phyloP scores from a whole-genome alignment of 2,329 filamentous ascomycete genomes.

The Leptoxyphium fumago region DNA sequence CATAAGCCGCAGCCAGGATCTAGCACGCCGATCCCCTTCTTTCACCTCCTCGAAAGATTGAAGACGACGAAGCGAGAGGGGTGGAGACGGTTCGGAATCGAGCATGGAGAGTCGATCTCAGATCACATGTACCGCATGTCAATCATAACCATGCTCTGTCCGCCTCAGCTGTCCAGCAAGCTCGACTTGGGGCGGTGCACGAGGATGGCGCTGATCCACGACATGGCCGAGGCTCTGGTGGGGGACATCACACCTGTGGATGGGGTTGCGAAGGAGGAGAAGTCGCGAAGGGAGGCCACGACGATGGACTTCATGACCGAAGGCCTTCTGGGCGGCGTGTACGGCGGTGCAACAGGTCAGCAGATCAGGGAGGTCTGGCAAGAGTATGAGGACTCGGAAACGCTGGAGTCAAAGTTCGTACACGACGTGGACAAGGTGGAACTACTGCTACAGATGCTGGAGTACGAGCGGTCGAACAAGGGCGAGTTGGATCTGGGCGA shows the following conservation, averaged over 20 bases:
- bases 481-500: conserved; percentile 64
- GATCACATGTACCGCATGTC: conserved; percentile 99
- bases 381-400: conserved; percentile 83
- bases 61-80: conserved; percentile 96
- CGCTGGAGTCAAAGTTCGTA: conserved; percentile 74
- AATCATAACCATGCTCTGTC: conserved; percentile 84
- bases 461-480: conserved; percentile 68
- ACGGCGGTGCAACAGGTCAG: conserved; percentile 52
- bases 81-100: conserved; percentile 78
- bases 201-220: conserved; percentile 90
- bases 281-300: conserved; percentile 68
- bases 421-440: conserved; percentile 98
- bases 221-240: conserved; percentile 92
- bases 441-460: conserved; percentile 83
- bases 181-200: conserved; percentile 75
- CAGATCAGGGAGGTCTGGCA: conserved; percentile 75
- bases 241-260: conserved; percentile 96
- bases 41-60: conserved; percentile 82
- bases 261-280: conserved; percentile 70
- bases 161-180: conserved; percentile 52
- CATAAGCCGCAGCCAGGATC: conserved; percentile 44
- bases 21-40: conserved; percentile 71
- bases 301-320: conserved; percentile 86
- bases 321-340: conserved; percentile 56
- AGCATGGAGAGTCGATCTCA: conserved; percentile 68